Conservation (phyloP, 177 flowering plant species). For the Vitis hybrid region DNA sequence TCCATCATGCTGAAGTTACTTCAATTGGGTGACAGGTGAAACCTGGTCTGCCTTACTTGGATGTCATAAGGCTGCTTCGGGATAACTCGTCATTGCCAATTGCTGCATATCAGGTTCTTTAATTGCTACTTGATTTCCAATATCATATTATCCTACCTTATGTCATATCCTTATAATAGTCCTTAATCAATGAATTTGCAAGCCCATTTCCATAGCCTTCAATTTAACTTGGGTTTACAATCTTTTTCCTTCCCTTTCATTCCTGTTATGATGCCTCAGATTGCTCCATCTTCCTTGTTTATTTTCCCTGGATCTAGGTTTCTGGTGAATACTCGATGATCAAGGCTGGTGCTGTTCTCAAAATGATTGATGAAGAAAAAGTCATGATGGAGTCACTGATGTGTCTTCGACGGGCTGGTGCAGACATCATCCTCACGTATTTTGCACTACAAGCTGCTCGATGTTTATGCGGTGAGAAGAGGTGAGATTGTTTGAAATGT, state of each 20-base stretch:
- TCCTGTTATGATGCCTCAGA: no score
- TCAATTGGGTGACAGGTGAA: conserved; percentile 58
- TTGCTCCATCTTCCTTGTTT: background rate
- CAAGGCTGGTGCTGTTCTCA: conserved; percentile 78
- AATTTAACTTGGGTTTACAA: no score
- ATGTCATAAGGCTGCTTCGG: conserved; percentile 81
- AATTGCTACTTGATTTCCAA: background rate
- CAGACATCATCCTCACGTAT: conserved; percentile 83
- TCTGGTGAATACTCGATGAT: conserved; percentile 91
- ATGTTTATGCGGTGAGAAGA: conserved; percentile 80
- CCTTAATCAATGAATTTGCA: no score
- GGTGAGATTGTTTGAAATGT: conserved; percentile 23
- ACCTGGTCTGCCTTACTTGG: conserved; percentile 95
- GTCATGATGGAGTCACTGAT: conserved; percentile 78
- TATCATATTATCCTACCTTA: background rate
- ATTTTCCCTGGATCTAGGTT: conserved; percentile 33
- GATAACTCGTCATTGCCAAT: conserved; percentile 83
- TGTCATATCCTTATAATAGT: background rate
- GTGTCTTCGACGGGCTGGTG: conserved; percentile 86
- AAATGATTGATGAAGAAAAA: conserved; percentile 83
- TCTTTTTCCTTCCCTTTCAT: no score
- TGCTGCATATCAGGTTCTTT: conserved; percentile 96
- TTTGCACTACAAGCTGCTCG: conserved; percentile 91
- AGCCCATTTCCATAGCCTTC: no score
- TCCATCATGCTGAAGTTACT: conserved; percentile 4